Conservation (phyloP, 805 yeast species). For the Zygotorulaspora chibaensis region DNA sequence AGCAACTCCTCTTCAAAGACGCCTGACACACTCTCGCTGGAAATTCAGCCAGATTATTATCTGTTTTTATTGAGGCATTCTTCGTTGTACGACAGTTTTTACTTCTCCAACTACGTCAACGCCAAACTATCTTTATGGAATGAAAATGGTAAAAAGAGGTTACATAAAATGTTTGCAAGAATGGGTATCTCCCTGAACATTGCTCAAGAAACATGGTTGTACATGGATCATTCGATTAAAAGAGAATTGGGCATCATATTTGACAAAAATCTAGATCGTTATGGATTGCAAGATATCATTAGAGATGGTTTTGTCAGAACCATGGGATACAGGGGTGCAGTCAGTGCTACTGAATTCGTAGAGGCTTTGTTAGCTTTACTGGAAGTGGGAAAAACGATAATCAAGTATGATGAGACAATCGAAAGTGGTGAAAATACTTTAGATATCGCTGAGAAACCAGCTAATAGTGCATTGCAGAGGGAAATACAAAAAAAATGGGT, state of each 20-base stretch:
- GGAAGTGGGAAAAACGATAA: conserved; percentile 52
- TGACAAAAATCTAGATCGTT: conserved; percentile 61
- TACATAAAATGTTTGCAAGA: conserved; percentile 88
- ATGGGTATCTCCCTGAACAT: conserved; percentile 90
- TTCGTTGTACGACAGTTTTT: conserved; percentile 86
- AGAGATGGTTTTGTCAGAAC: conserved; percentile 83
- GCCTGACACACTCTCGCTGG: conserved; percentile 46
- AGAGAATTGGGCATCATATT: conserved; percentile 66
- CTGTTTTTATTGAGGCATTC: conserved; percentile 86
- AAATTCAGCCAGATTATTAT: conserved; percentile 78
- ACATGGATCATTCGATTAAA: conserved; percentile 78
- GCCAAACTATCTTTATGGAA: conserved; percentile 86
- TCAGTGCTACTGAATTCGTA: conserved; percentile 90
- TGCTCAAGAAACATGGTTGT: conserved; percentile 91
- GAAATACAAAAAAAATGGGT: conserved; percentile 64
- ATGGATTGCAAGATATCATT: conserved; percentile 77
- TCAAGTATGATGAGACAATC: conserved; percentile 24
- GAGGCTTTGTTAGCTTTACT: conserved; percentile 82
- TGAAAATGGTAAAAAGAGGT: conserved; percentile 79
- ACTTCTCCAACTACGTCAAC: conserved; percentile 86
- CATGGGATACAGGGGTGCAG: conserved; percentile 80
- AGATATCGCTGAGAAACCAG: conserved; percentile 29
- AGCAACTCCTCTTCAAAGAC: conserved; percentile 34
- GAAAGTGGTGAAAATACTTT: conserved; percentile 29
- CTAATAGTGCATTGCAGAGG: conserved; percentile 31